Evolutionary conservation across 257 asterid species (phyloP).

Genomic region (Solanum chilense): DNA sequence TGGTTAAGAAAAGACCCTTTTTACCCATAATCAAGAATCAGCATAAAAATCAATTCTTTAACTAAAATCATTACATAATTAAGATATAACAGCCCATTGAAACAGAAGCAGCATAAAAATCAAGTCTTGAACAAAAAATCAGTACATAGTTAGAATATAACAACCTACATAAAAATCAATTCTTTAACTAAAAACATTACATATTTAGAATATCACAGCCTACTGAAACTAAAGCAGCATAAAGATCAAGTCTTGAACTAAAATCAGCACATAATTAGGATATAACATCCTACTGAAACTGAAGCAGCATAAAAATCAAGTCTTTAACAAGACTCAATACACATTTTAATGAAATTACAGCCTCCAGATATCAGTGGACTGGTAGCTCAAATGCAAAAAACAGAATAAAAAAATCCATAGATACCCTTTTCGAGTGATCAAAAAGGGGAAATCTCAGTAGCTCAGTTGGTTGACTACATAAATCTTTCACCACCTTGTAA

Average conservation of each 20-base stretch:
- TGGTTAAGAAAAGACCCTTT: background rate
- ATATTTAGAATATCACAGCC: background rate
- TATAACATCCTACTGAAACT: background rate
- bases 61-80: background rate
- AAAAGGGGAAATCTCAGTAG: too few relatives aligned
- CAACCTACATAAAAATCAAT: background rate
- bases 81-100: background rate
- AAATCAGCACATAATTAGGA: background rate
- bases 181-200: background rate
- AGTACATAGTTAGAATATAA: background rate
- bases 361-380: background rate
- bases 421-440: background rate
- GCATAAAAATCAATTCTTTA: background rate
- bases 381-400: background rate
- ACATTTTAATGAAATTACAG: background rate
- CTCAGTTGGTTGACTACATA: too few relatives aligned
- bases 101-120: background rate
- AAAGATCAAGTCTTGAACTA: background rate
- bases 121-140: background rate
- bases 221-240: background rate
- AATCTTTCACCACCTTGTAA: too few relatives aligned
- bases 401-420: background rate
- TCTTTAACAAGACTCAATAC: background rate
- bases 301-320: background rate
- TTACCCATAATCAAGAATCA: background rate